Conservation (phyloP, 2,329 filamentous ascomycete genomes). For the Colletotrichum lindemuthianum region DNA sequence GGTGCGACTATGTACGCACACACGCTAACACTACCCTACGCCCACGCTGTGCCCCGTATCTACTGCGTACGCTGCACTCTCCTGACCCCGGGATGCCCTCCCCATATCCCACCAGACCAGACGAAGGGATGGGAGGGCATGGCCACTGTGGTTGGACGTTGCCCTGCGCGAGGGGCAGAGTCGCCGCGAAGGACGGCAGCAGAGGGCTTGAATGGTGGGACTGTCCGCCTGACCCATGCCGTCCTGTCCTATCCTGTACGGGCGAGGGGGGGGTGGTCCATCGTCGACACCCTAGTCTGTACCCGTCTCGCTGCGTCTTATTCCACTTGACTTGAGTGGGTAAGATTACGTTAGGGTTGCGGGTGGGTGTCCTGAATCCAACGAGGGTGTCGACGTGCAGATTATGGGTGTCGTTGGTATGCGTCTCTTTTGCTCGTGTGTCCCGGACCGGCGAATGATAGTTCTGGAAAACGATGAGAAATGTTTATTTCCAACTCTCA, state of each 20-base stretch:
- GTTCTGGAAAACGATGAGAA: background rate
- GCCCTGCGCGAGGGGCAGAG: too few species aligned
- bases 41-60: conserved; percentile 7
- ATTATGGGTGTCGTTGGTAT: conserved; percentile 16
- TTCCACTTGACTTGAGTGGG: conserved; percentile 25
- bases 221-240: conserved; percentile 16
- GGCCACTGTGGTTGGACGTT: background rate
- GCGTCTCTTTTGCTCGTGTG: conserved; percentile 4
- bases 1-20: conserved; percentile 3
- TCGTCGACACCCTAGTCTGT: conserved; percentile 20
- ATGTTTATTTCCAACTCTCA: conserved; percentile 14
- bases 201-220: conserved; percentile 33
- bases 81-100: conserved; percentile 27
- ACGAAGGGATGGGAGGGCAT: conserved; percentile 19
- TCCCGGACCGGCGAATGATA: background rate
- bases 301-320: conserved; percentile 11
- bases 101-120: conserved; percentile 31
- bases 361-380: conserved; percentile 33
- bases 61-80: conserved; percentile 13
- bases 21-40: conserved; percentile 26
- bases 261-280: background rate
- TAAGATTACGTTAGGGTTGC: conserved; percentile 32
- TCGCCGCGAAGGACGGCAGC: conserved; percentile 11
- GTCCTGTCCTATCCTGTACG: background rate
- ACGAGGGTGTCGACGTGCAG: conserved; percentile 28